phyloP scores from a whole-genome alignment of 2,329 filamentous ascomycete genomes.

The Calycina herbarum region DNA sequence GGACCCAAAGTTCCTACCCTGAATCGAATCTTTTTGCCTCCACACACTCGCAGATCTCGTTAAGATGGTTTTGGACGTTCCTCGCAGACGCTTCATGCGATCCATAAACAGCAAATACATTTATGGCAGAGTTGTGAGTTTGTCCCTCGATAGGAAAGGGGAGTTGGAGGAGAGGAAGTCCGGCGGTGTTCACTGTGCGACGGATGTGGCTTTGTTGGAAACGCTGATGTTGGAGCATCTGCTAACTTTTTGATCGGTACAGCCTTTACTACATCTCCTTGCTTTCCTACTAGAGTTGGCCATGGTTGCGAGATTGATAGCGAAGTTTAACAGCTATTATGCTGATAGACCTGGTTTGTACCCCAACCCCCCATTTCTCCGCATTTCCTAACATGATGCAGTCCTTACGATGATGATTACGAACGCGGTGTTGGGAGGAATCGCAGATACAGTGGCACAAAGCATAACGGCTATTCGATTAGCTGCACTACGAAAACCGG shows the following conservation, averaged over 20 bases:
- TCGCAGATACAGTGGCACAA: constrained; percentile 95
- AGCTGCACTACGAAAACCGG: constrained; percentile 62
- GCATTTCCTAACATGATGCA: constrained; percentile 37
- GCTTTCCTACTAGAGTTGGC: constrained; percentile 88
- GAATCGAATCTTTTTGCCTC: constrained; percentile 11
- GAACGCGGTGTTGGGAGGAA: constrained; percentile 91
- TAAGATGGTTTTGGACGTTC: constrained; percentile 59
- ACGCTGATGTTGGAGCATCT: constrained; percentile 29
- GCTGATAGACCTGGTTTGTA: constrained; percentile 76
- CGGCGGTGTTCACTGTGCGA: background rate
- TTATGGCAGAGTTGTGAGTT: constrained; percentile 70
- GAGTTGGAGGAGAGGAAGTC: background rate
- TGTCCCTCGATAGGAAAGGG: background rate
- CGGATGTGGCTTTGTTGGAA: background rate
- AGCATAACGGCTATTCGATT: constrained; percentile 81
- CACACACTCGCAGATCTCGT: constrained; percentile 11
- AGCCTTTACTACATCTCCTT: constrained; percentile 86
- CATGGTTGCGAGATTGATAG: constrained; percentile 75
- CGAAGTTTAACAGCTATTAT: constrained; percentile 94
- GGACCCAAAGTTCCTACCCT: constrained; percentile 10
- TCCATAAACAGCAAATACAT: constrained; percentile 71
- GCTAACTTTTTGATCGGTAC: constrained; percentile 24
- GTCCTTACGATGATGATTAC: constrained; percentile 99
- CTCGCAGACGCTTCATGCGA: constrained; percentile 60
- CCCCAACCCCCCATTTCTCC: background rate